phyloP scores from a whole-genome alignment of 805 yeast species.

The Yamadazyma nakazawae region DNA sequence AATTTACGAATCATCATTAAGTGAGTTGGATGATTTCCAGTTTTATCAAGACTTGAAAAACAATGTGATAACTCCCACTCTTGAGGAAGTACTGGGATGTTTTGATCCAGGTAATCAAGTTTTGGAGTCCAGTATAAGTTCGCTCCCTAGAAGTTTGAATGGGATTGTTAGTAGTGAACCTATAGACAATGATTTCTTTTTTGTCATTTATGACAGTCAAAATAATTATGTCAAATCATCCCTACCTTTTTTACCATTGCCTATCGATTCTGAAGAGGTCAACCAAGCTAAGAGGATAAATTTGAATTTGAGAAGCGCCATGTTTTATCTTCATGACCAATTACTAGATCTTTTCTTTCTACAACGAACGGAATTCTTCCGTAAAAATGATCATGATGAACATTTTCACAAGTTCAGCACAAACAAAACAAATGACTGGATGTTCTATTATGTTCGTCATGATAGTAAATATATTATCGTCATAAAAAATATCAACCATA shows the following conservation, averaged over 20 bases:
- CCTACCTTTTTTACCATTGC: constrained; percentile 32
- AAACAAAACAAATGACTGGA: constrained; percentile 38
- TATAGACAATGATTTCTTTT: constrained; percentile 35
- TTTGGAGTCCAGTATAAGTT: constrained; percentile 26
- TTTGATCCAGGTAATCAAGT: constrained; percentile 16
- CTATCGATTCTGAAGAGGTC: constrained; percentile 10
- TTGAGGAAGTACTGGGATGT: constrained; percentile 21
- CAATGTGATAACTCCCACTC: constrained; percentile 17
- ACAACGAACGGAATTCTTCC: constrained; percentile 22
- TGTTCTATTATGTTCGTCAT: constrained; percentile 36
- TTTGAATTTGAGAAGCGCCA: constrained; percentile 23
- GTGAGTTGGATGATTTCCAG: constrained; percentile 18
- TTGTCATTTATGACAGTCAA: constrained; percentile 27
- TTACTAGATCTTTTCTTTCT: constrained; percentile 28
- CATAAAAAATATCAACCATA: constrained; percentile 31
- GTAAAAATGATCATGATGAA: constrained; percentile 22
- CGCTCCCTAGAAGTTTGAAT: constrained; percentile 25
- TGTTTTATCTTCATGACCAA: constrained; percentile 40
- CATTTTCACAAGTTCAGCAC: constrained; percentile 40
- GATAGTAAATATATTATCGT: constrained; percentile 29
- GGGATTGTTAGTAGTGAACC: constrained; percentile 10
- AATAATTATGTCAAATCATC: constrained; percentile 30
- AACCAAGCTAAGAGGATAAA: constrained; percentile 7
- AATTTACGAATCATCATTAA: constrained; percentile 27
- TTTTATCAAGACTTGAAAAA: constrained; percentile 23